A percentile compares a stretch with the other conserved stretches of the same genome.
These are phyloP conservation scores for Barbatosphaeria neglecta DNA, from an alignment of 495 filamentous ascomycete species.

Conservation along the genomic window DNA sequence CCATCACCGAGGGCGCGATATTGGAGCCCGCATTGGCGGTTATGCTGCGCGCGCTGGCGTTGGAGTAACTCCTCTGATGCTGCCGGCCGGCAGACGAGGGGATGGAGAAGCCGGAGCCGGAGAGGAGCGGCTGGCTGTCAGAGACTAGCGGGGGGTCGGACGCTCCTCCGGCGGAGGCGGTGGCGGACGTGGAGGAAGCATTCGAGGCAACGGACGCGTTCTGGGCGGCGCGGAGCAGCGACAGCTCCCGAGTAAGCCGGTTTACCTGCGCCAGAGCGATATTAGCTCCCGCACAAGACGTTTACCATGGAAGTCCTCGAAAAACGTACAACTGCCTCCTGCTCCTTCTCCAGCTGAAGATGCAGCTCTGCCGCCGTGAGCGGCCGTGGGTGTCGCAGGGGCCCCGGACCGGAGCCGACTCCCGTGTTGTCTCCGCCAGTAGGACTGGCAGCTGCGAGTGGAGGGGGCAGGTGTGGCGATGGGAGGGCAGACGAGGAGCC, in stretches of 20 bases:
- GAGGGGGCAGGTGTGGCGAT: constrained; percentile 35
- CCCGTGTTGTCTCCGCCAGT: constrained; percentile 41
- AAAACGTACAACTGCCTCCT: constrained; percentile 73
- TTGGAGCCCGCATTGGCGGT: constrained; percentile 32
- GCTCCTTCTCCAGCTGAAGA: constrained; percentile 78
- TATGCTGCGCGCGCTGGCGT: constrained; percentile 45
- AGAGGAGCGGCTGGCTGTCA: constrained; percentile 17
- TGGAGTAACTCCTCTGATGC: constrained; percentile 31
- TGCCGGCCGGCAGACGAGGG: constrained; percentile 21
- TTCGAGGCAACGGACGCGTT: constrained; percentile 76
- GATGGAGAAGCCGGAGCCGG: constrained; percentile 27
- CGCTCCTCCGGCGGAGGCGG: constrained; percentile 29
- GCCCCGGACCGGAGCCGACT: constrained; percentile 53
- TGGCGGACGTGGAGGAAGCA: constrained; percentile 53
- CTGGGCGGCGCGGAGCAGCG: constrained; percentile 62
- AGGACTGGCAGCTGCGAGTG: constrained; percentile 22
- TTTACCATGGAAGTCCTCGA: no score
- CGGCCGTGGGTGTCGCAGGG: constrained; percentile 68
- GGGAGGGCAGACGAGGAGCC: constrained; percentile 34
- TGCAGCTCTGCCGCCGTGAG: constrained; percentile 81
- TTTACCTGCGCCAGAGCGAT: no score
- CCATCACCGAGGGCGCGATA: constrained; percentile 17
- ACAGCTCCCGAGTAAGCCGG: constrained; percentile 77
- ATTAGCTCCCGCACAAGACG: background rate
- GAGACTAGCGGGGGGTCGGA: constrained; percentile 12